A percentile compares a stretch with the other conserved stretches of the same genome.
phyloP scores from a whole-genome alignment of 208 protist species.

The Acanthamoeba triangularis region DNA sequence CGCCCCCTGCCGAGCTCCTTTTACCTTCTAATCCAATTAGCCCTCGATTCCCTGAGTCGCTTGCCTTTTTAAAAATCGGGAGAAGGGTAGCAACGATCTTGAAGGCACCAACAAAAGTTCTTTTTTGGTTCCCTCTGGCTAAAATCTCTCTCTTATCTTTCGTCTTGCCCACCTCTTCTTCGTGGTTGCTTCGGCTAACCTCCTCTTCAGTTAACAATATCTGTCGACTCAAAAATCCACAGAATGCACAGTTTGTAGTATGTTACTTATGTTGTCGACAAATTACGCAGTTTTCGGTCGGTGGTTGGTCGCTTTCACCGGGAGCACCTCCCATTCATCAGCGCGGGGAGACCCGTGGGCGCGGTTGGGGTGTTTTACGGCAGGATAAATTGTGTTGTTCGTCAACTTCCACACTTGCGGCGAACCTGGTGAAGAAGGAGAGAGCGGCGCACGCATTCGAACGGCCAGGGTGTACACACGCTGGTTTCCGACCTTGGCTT shows the following conservation, averaged over 20 bases:
- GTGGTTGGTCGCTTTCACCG: neutral
- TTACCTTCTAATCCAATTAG: neutral
- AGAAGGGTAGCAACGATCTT: too few relatives aligned
- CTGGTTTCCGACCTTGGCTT: too few relatives aligned
- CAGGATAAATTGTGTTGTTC: neutral
- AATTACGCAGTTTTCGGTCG: neutral
- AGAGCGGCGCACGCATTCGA: too few relatives aligned
- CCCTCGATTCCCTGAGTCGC: too few relatives aligned
- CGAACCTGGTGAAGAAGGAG: neutral
- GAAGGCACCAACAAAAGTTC: too few relatives aligned
- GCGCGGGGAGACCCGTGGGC: too few relatives aligned
- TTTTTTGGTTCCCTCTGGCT: too few relatives aligned
- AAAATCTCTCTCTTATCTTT: neutral
- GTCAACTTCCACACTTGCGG: neutral
- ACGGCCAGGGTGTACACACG: neutral
- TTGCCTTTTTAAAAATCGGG: too few relatives aligned
- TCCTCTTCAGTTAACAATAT: neutral
- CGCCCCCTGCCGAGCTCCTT: neutral
- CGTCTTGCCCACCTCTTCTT: neutral
- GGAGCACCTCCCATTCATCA: neutral
- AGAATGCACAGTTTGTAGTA: neutral
- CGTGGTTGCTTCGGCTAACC: constrained; percentile 19
- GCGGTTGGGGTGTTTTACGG: neutral
- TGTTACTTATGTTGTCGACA: neutral
- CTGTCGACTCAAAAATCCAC: neutral